phyloP scores from a whole-genome alignment of 1,139 yeast species.

The Geotrichum europaeum region DNA sequence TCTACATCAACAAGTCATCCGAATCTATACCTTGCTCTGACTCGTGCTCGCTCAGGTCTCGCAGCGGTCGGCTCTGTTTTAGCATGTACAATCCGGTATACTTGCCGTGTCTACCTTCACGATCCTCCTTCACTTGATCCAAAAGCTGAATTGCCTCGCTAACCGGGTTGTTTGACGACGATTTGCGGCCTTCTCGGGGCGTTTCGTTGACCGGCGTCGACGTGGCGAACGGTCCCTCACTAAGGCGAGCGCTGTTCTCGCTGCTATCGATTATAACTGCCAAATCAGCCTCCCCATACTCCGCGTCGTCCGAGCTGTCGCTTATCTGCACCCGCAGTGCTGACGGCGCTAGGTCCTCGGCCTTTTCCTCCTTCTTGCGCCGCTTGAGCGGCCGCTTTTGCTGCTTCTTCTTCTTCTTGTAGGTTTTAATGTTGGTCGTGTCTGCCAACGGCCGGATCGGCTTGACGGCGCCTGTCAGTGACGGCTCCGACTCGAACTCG shows the following conservation, averaged over 20 bases:
- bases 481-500: conserved; percentile 5
- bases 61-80: neutral
- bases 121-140: neutral
- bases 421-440: conserved; percentile 1
- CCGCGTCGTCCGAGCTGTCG: neutral
- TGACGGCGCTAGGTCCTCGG: neutral
- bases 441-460: conserved; percentile 1
- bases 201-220: neutral
- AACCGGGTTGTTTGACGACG: neutral
- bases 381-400: neutral
- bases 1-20: neutral
- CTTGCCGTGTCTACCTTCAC: neutral
- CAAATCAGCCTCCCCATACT: neutral
- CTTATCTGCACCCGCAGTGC: neutral
- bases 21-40: neutral
- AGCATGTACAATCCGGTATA: neutral
- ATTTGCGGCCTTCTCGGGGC: neutral
- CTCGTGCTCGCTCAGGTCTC: neutral
- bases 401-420: neutral
- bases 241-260: neutral
- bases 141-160: neutral
- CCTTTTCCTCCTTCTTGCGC: neutral
- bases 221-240: neutral
- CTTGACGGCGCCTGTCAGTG: conserved; percentile 1
- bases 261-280: neutral